Conservation (phyloP, 345 rosid genomes). For the Lepidium sativum region DNA sequence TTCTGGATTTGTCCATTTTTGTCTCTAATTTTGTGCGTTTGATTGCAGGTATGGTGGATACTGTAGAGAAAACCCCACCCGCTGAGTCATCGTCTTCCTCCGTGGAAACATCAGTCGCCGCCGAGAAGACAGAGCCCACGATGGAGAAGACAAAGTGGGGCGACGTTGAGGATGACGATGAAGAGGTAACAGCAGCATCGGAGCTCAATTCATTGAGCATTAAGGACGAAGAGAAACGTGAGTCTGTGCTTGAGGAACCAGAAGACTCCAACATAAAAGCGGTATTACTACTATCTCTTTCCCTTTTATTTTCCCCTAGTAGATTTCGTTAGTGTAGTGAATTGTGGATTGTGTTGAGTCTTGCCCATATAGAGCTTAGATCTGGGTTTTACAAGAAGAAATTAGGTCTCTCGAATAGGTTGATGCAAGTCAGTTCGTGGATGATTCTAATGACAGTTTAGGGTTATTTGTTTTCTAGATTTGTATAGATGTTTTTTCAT, state of each 20-base stretch:
- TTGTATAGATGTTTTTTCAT: neutral
- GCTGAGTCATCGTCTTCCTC: constrained; percentile 18
- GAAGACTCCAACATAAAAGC: constrained; percentile 81
- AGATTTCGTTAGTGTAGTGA: neutral
- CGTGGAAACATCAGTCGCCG: neutral
- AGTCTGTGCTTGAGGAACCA: constrained; percentile 68
- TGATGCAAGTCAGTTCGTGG: neutral
- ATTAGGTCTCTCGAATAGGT: neutral
- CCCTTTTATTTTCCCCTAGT: no score
- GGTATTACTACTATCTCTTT: constrained; percentile 22
- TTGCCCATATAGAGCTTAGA: neutral
- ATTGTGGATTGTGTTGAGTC: neutral
- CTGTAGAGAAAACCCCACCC: constrained; percentile 19
- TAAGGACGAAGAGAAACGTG: constrained; percentile 41
- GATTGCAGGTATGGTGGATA: constrained; percentile 19
- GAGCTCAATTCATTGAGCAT: constrained; percentile 41
- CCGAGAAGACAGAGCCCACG: constrained; percentile 9
- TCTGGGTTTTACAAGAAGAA: neutral
- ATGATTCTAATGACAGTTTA: neutral
- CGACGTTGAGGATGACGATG: constrained; percentile 49
- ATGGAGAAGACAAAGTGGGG: constrained; percentile 43
- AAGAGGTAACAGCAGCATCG: constrained; percentile 33
- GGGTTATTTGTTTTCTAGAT: neutral
- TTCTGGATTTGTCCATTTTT: neutral
- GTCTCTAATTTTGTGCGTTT: neutral